phyloP scores from a whole-genome alignment of 73 alveolate species.

The Paramecium sexaurelia region DNA sequence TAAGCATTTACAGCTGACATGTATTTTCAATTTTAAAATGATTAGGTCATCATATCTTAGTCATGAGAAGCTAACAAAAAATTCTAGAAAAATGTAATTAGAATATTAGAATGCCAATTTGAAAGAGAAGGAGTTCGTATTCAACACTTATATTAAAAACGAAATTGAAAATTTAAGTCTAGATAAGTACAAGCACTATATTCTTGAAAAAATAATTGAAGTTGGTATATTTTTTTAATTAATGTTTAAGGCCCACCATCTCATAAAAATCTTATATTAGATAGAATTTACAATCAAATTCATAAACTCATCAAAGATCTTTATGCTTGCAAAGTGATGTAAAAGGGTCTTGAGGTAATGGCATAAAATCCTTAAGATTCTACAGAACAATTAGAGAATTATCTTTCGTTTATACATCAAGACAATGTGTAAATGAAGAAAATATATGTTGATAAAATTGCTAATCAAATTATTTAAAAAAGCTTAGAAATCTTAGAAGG shows the following conservation, averaged over 20 bases:
- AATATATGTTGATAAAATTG: conserved; percentile 43
- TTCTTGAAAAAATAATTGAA: conserved; percentile 53
- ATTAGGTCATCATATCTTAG: conserved; percentile 45
- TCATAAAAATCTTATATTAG: conserved; percentile 7
- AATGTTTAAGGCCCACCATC: conserved; percentile 39
- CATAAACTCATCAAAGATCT: conserved; percentile 18
- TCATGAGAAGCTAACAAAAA: conserved; percentile 52
- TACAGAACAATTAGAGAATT: conserved; percentile 1
- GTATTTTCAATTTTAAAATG: neutral
- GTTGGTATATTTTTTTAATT: neutral
- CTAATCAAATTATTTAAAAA: conserved; percentile 52
- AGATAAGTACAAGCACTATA: conserved; percentile 60
- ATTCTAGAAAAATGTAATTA: conserved; percentile 56
- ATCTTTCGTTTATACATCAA: neutral
- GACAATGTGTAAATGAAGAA: neutral
- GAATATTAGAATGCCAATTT: conserved; percentile 59
- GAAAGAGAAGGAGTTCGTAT: conserved; percentile 18
- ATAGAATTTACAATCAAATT: conserved; percentile 15
- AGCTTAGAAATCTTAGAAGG: conserved; percentile 58
- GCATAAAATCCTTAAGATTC: neutral
- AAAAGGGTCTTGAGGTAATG: conserved; percentile 50
- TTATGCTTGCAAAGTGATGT: conserved; percentile 59
- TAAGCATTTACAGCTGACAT: conserved; percentile 46
- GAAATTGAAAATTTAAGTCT: conserved; percentile 55
- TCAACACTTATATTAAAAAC: conserved; percentile 39